Evolutionary conservation across 1,284 basidiomycete genomes (phyloP).

Genomic region (Ganoderma resinaceum): DNA sequence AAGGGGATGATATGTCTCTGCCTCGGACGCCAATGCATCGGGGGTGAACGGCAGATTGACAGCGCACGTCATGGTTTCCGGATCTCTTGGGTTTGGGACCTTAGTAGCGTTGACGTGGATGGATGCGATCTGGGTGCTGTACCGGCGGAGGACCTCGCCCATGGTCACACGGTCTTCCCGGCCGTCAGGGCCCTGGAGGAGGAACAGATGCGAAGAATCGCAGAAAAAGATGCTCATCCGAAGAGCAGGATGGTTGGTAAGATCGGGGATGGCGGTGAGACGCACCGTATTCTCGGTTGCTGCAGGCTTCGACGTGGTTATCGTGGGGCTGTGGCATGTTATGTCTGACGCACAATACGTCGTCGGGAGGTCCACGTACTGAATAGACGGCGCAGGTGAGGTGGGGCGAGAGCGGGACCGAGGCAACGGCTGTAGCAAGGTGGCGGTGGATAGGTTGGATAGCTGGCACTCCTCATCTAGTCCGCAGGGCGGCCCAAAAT

Average conservation of each 20-base stretch:
- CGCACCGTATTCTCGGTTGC: slow-evolving; percentile 10
- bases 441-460: not conserved
- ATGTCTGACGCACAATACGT: slow-evolving; percentile 2
- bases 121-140: slow-evolving; percentile 11
- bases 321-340: slow-evolving; percentile 8
- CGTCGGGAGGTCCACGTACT: slow-evolving; percentile 2
- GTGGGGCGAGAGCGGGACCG: not conserved
- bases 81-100: slow-evolving; percentile 3
- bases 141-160: slow-evolving; percentile 9
- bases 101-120: slow-evolving; percentile 14
- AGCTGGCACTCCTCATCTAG: not conserved
- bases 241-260: slow-evolving; percentile 1
- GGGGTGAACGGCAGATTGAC: slow-evolving; percentile 13
- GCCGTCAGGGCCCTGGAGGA: not conserved
- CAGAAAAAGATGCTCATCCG: slow-evolving; percentile 12
- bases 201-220: slow-evolving; percentile 1
- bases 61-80: not conserved
- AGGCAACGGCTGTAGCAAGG: not conserved
- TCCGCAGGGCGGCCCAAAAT: not conserved
- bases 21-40: not conserved
- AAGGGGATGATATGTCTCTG: not conserved
- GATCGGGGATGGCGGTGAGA: slow-evolving; percentile 6
- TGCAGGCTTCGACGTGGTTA: not conserved
- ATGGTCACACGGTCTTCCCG: not conserved
- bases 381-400: not conserved